Evolutionary conservation across 2,329 filamentous ascomycete species (phyloP).

Genomic region (Emydomyces testavorans): DNA sequence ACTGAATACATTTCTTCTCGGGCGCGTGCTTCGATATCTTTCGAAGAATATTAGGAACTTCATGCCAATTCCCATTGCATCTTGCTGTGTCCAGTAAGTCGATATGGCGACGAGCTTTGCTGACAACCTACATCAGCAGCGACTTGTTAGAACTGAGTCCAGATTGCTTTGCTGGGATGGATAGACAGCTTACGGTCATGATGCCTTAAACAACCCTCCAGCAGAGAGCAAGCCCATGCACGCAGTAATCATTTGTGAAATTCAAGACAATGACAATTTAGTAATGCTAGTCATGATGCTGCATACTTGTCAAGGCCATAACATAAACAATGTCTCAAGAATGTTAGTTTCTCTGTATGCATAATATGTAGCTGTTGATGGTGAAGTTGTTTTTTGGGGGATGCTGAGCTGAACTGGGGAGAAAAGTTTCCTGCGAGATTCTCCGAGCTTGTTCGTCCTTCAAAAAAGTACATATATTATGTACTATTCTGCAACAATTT

Average conservation of each 20-base stretch:
- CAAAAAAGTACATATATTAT: constrained; percentile 8
- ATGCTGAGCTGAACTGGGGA: no score
- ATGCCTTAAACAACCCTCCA: constrained; percentile 2
- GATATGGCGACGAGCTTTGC: constrained; percentile 75
- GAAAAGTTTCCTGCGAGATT: no score
- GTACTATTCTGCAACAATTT: not conserved
- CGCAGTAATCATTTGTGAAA: not conserved
- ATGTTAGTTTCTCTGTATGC: no score
- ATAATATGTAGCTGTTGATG: no score
- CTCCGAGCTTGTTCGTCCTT: no score
- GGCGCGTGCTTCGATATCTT: constrained; percentile 93
- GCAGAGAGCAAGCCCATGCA: not conserved
- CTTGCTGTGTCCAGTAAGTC: constrained; percentile 72
- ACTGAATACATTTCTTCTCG: constrained; percentile 56
- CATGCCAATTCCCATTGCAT: constrained; percentile 76
- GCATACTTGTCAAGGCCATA: not conserved
- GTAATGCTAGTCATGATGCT: not conserved
- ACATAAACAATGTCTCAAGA: no score
- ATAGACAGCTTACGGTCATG: constrained; percentile 11
- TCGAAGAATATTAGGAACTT: constrained; percentile 75
- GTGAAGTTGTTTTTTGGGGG: not conserved
- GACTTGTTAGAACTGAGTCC: not conserved
- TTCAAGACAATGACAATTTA: not conserved
- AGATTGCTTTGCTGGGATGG: not conserved
- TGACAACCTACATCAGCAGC: constrained; percentile 29